These are phyloP conservation scores for Abortiporus biennis DNA, from an alignment of 1,284 basidiomycete genomes.

Conservation along the genomic window DNA sequence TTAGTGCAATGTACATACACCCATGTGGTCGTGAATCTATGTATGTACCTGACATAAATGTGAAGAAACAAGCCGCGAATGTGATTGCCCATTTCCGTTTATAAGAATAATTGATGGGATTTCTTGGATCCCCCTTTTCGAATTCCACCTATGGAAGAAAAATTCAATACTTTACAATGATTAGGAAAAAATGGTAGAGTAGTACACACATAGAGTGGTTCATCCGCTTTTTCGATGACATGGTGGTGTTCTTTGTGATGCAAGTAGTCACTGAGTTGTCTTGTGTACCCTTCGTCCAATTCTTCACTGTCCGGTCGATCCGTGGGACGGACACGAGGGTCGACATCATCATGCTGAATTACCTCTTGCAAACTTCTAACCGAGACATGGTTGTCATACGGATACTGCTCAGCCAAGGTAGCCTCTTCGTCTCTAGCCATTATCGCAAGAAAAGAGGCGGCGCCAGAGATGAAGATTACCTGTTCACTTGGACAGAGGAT, in stretches of 20 bases:
- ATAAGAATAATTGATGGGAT: conserved; percentile 44
- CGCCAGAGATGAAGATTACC: too few relatives aligned
- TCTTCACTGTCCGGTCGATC: conserved; percentile 17
- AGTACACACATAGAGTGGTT: conserved; percentile 15
- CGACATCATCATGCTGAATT: conserved; percentile 19
- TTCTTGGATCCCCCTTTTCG: conserved; percentile 36
- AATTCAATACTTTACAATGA: not conserved
- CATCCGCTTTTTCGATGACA: conserved; percentile 8
- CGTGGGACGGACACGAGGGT: conserved; percentile 21
- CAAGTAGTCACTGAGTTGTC: conserved; percentile 21
- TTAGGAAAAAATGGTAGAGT: not conserved
- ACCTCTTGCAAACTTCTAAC: conserved; percentile 17
- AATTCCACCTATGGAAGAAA: conserved; percentile 46
- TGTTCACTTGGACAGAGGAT: too few relatives aligned
- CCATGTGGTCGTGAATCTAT: not conserved
- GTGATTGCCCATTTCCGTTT: conserved; percentile 48
- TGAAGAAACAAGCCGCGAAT: conserved; percentile 49
- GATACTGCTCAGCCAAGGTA: conserved; percentile 9
- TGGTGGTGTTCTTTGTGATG: conserved; percentile 17
- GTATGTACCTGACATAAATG: conserved; percentile 43
- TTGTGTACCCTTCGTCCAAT: conserved; percentile 20
- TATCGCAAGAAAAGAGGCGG: not conserved
- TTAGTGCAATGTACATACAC: too few relatives aligned
- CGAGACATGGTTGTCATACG: conserved; percentile 10
- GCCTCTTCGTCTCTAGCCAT: conserved; percentile 15